Conservation (phyloP, 2,329 filamentous ascomycete genomes). For the Zarea fungicola region DNA sequence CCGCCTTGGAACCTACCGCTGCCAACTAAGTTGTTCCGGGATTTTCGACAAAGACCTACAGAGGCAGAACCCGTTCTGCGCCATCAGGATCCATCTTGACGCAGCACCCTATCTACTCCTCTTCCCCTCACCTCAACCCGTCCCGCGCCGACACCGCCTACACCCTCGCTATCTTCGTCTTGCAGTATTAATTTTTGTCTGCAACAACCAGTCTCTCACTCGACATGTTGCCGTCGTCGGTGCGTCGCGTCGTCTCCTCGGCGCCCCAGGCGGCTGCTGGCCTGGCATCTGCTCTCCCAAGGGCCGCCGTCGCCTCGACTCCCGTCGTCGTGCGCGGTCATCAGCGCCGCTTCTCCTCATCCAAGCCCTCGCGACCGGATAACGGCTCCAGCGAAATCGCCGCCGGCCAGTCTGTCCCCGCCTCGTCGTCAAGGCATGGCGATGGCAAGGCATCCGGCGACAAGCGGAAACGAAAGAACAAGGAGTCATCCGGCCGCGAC, state of each 20-base stretch:
- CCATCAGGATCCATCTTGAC: constrained; percentile 14
- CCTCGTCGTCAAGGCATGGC: constrained; percentile 37
- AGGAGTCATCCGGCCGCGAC: constrained; percentile 41
- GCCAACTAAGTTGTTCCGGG: not conserved
- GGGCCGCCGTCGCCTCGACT: constrained; percentile 33
- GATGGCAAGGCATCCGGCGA: constrained; percentile 41
- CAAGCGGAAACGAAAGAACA: constrained; percentile 55
- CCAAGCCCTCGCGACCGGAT: constrained; percentile 57
- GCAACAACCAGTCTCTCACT: not conserved
- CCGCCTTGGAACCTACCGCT: constrained; percentile 5
- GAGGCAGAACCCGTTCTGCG: not conserved
- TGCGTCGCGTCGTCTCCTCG: constrained; percentile 48
- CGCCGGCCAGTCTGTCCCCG: constrained; percentile 43
- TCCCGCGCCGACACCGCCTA: no score
- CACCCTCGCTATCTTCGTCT: constrained; percentile 4
- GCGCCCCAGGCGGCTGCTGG: constrained; percentile 39
- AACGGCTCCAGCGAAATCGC: constrained; percentile 49
- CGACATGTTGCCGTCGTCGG: constrained; percentile 50
- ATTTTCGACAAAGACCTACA: constrained; percentile 2
- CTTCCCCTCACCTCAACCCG: constrained; percentile 15
- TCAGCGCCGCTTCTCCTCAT: constrained; percentile 55
- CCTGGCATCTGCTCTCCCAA: constrained; percentile 37
- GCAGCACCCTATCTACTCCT: constrained; percentile 8
- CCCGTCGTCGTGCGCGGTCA: constrained; percentile 36
- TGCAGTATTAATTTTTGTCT: not conserved